Conservation (phyloP, 495 filamentous ascomycete species). For the Delitschia confertaspora region DNA sequence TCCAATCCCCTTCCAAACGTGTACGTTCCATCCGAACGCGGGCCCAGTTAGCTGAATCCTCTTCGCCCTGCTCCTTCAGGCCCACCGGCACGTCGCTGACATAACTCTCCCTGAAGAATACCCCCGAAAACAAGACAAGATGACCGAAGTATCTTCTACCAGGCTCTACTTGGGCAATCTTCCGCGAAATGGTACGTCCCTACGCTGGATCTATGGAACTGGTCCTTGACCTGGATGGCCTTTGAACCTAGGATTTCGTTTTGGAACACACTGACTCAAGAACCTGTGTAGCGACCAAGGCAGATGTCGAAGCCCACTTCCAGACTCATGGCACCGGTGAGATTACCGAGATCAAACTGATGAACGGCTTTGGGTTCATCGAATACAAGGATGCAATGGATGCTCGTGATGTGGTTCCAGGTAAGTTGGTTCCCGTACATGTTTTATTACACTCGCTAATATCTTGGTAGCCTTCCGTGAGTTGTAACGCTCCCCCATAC, state of each 20-base stretch:
- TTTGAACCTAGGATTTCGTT: constrained; percentile 11
- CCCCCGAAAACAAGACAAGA: constrained; percentile 24
- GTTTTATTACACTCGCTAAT: constrained; percentile 12
- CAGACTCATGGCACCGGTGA: constrained; percentile 89
- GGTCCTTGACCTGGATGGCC: too few species aligned
- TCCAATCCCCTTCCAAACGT: too few species aligned
- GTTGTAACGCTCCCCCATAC: constrained; percentile 21
- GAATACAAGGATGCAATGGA: constrained; percentile 98
- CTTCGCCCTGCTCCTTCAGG: too few species aligned
- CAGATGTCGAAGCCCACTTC: constrained; percentile 94
- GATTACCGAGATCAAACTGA: constrained; percentile 97
- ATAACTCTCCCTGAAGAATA: background rate
- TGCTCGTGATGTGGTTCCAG: constrained; percentile 92
- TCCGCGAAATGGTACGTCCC: constrained; percentile 79
- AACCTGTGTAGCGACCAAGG: constrained; percentile 69
- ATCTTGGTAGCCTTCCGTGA: constrained; percentile 45
- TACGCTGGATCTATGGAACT: constrained; percentile 10
- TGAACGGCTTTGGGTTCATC: constrained; percentile 99
- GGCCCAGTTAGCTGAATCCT: too few species aligned
- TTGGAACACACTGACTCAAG: constrained; percentile 36
- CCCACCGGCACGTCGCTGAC: too few species aligned
- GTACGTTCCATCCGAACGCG: too few species aligned
- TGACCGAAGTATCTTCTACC: constrained; percentile 80
- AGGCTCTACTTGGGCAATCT: constrained; percentile 96
- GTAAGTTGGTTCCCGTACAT: constrained; percentile 44